Base-by-base conservation (phyloP, 2,329 filamentous ascomycete genomes). In the Zymoseptoria brevis region DNA sequence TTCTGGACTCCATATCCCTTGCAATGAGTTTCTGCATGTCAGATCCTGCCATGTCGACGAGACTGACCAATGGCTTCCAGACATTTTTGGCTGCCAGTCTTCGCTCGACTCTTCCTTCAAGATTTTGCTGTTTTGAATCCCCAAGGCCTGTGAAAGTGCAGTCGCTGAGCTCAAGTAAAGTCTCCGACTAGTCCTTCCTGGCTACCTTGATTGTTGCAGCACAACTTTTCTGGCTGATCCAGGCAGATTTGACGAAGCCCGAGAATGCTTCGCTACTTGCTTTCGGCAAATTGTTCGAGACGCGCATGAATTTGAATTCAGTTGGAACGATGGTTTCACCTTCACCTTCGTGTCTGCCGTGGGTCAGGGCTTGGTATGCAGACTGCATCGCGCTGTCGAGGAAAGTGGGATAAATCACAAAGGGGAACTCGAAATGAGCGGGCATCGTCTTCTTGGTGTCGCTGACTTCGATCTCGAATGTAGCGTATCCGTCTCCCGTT, bases 331-430 rank as follows among this genome's bases (percentile, higher is more conserved):
- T 19, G 19, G 45, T 49, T 16, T 49, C 45, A 49, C 19, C 45
- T 49, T 49, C 45, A 19, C 45, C 45, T 49, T 16, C 19, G 45
- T 49, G 45, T 49, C 19, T 49, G 45, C 13, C 45, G 19, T 49
- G 19, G 13, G 13, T 49, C 6, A 19, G 45, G 3, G 19, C 45
- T 19, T 19, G 19, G 13, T 16, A 49, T 19, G 45, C 45, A 49
- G 45, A 49, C 7, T 49, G 13, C 19, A 49, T 49, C 45, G 45
- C 19, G 45, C 45, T 49, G 45, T 85, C 82, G 6, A 85, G 72
- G 0, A 81, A 82, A 4, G 79, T 76, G 0, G 82, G 82, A 61
- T 85, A 82, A 11, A 85, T 75, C 4, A 83, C 58, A 21, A 83
- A 80, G 3, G 76, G 73, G 60, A 77, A 83, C 65, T 84, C 81